phyloP scores from a whole-genome alignment of 2,329 filamentous ascomycete genomes.

The Thelonectria discophora region DNA sequence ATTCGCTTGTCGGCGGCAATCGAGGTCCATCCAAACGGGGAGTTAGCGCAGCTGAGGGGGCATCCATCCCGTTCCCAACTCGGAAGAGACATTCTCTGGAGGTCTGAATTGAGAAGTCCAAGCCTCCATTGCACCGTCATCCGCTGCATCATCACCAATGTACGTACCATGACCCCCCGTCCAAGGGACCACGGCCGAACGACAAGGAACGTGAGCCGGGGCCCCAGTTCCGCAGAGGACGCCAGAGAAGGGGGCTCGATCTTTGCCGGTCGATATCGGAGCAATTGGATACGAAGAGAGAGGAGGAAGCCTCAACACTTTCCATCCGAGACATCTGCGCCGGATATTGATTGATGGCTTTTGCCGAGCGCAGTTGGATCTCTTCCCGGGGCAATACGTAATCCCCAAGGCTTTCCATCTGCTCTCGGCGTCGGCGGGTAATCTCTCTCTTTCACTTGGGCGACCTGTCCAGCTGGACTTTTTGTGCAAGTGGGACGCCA shows the following conservation, averaged over 20 bases:
- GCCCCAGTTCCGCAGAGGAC: conserved; percentile 14
- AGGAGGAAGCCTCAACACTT: background rate
- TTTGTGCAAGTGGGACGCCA: conserved; percentile 16
- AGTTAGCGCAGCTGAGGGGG: conserved; percentile 12
- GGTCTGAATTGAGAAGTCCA: conserved; percentile 32
- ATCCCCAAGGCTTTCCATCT: conserved; percentile 26
- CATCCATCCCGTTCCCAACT: conserved; percentile 21
- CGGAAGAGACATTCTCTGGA: conserved; percentile 20
- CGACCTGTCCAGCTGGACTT: conserved; percentile 22
- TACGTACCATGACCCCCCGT: too few relatives aligned
- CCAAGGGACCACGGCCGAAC: conserved; percentile 15
- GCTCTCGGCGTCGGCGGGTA: conserved; percentile 30
- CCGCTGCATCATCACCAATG: conserved; percentile 33
- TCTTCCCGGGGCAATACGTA: conserved; percentile 29
- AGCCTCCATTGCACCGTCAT: conserved; percentile 41
- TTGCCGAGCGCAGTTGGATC: conserved; percentile 6
- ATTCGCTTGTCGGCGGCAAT: conserved; percentile 11
- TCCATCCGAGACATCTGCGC: conserved; percentile 12
- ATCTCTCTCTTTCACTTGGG: conserved; percentile 31
- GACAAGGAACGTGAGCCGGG: conserved; percentile 17
- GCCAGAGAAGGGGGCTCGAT: conserved; percentile 26
- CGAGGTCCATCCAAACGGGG: conserved; percentile 1
- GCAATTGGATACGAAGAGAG: background rate
- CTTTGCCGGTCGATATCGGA: conserved; percentile 15
- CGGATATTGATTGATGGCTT: background rate